phyloP scores from a whole-genome alignment of 345 rosid genomes.

The Gossypium sturtianum region DNA sequence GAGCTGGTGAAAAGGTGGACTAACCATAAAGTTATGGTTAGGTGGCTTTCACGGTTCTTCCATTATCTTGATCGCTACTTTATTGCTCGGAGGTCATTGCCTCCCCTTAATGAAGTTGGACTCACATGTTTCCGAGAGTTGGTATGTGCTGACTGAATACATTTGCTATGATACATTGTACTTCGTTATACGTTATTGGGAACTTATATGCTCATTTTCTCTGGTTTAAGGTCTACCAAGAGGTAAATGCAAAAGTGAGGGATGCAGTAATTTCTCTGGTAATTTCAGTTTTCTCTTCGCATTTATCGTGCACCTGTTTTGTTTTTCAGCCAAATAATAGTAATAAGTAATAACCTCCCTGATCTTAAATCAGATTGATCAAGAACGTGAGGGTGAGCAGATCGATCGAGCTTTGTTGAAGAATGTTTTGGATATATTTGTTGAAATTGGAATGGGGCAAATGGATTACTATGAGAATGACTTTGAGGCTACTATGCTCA shows the following conservation, averaged over 20 bases:
- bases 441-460: constrained; percentile 61
- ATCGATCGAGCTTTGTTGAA: constrained; percentile 64
- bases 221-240: constrained; percentile 29
- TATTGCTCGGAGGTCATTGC: constrained; percentile 28
- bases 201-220: not conserved
- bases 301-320: not conserved
- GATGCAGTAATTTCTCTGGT: constrained; percentile 56
- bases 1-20: constrained; percentile 51
- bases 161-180: not conserved
- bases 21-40: constrained; percentile 46
- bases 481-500: constrained; percentile 53
- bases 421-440: constrained; percentile 58
- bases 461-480: constrained; percentile 47
- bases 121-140: constrained; percentile 30
- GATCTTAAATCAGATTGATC: constrained; percentile 38
- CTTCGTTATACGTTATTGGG: not conserved
- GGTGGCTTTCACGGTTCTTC: constrained; percentile 52
- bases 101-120: constrained; percentile 42
- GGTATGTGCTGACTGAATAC: constrained; percentile 4
- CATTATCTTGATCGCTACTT: constrained; percentile 46
- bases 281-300: constrained; percentile 16
- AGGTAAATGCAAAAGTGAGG: constrained; percentile 42
- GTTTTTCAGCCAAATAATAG: not conserved
- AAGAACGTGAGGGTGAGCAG: constrained; percentile 67
- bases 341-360: not conserved